Evolutionary conservation across 805 yeast species (phyloP).

Genomic region (Ogataea allantospora): DNA sequence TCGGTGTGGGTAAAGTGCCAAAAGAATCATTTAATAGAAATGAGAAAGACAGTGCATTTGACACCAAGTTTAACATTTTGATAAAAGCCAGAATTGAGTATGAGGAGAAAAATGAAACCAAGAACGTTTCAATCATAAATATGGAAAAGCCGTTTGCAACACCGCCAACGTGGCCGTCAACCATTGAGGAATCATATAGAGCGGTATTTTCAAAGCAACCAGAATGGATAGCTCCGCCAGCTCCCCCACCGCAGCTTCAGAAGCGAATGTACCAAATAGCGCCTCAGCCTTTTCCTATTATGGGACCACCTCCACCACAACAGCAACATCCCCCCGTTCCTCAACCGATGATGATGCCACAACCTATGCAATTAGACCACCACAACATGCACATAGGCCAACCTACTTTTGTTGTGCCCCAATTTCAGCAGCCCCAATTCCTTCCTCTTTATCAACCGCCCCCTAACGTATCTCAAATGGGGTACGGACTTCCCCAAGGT

Average conservation of each 20-base stretch:
- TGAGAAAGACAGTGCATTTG: conserved; percentile 34
- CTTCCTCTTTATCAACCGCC: conserved; percentile 21
- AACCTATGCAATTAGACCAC: conserved; percentile 22
- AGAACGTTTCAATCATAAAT: conserved; percentile 32
- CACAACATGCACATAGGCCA: conserved; percentile 18
- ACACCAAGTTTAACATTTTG: conserved; percentile 51
- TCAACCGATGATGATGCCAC: conserved; percentile 23
- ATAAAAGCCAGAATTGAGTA: conserved; percentile 41
- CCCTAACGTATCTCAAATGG: conserved; percentile 18
- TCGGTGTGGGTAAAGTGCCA: conserved; percentile 37
- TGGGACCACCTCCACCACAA: conserved; percentile 21
- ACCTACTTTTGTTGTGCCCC: conserved; percentile 21
- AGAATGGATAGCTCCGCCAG: conserved; percentile 28
- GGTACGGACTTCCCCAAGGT: conserved; percentile 17
- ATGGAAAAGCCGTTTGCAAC: conserved; percentile 68
- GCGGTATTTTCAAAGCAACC: conserved; percentile 45
- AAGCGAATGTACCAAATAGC: conserved; percentile 20
- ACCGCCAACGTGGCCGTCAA: conserved; percentile 74
- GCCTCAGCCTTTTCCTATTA: conserved; percentile 24
- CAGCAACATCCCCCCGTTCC: conserved; percentile 18
- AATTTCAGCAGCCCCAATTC: conserved; percentile 22
- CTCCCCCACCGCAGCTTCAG: conserved; percentile 20
- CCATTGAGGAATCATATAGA: conserved; percentile 49
- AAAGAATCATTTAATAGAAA: conserved; percentile 18
- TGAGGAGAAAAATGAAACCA: conserved; percentile 21